phyloP scores from a whole-genome alignment of 2,329 filamentous ascomycete species.

The Cladosporium velox region DNA sequence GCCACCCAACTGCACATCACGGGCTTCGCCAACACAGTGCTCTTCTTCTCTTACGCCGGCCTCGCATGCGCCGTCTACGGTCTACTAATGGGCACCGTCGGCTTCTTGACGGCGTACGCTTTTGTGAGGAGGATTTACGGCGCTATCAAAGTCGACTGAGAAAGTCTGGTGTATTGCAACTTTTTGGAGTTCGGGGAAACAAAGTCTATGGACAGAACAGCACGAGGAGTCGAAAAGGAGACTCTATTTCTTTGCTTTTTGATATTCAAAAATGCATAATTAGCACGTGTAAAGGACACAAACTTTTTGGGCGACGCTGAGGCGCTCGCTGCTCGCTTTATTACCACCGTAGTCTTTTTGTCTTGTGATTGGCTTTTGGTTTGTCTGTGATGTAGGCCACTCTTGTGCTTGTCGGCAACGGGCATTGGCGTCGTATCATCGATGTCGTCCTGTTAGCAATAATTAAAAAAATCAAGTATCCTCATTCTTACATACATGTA shows the following conservation, averaged over 20 bases:
- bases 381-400: not conserved
- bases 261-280: not conserved
- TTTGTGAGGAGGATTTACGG: conserved; percentile 82
- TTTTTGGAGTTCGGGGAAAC: not conserved
- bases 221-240: not conserved
- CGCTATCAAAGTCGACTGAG: conserved; percentile 42
- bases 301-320: not conserved
- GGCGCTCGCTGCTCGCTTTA: not conserved
- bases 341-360: not conserved
- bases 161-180: not conserved
- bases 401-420: not conserved
- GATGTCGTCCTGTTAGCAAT: not conserved
- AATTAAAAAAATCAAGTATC: not conserved
- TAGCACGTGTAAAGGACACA: not conserved
- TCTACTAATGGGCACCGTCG: conserved; percentile 77
- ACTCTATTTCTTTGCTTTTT: not conserved
- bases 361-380: not conserved
- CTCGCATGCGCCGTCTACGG: conserved; percentile 81
- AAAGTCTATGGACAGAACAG: not conserved
- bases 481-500: not conserved
- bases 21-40: conserved; percentile 73
- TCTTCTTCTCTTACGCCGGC: conserved; percentile 85
- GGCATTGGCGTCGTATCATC: not conserved
- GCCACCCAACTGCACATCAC: conserved; percentile 76
- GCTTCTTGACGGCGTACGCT: conserved; percentile 79